Base-by-base conservation (phyloP, 805 yeast genomes). In the Candida maesae region DNA sequence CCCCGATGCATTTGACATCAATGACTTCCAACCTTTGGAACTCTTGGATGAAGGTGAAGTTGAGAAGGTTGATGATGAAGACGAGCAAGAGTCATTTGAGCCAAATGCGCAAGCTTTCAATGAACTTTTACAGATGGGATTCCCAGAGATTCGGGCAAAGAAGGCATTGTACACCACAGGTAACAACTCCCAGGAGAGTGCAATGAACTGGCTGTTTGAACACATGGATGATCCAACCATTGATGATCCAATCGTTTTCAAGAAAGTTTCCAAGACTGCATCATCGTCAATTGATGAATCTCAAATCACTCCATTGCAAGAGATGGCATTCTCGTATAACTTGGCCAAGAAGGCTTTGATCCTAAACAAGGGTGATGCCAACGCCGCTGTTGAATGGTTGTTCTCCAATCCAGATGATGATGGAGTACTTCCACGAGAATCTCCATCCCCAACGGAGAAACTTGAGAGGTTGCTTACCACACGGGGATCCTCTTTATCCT, bases 361-460 rank as follows among this genome's bases (percentile, higher is more conserved):
- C 15, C 49, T 81, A 38, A 81, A 74, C 51, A 63, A 66, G 6
- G 75, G 76, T 20, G 83, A 84, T 54, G 66, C 81, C 2, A 90
- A 85, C 51, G 75, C 76, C 1, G 84, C 98, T 4, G 84, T 89
- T 5, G 96, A 89, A 45, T 93, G 98, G 98, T 71, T 93, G 6
- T 93, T 93, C 57, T 65, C 66, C 18, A 75, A 91, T 56, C 87
- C 95, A 10, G 84, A 84, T 46, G 95, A 84, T 60, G 76, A 79
- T 52, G 95, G 90, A 4, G 71, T 61, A 6, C 50, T 82, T 4
- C 66, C 68, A 4, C 52, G 47, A 9, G 58, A 47, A 5, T 49
- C 46, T 3, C 41, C 21, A 9, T 36, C 48, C 12, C 33, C 38
- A 15, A 17, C 29, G 7, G n/a, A 38, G 31, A 23, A 49, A 49